Conservation (phyloP, 2,329 filamentous ascomycete genomes). For the Phyllosticta citriasiana region DNA sequence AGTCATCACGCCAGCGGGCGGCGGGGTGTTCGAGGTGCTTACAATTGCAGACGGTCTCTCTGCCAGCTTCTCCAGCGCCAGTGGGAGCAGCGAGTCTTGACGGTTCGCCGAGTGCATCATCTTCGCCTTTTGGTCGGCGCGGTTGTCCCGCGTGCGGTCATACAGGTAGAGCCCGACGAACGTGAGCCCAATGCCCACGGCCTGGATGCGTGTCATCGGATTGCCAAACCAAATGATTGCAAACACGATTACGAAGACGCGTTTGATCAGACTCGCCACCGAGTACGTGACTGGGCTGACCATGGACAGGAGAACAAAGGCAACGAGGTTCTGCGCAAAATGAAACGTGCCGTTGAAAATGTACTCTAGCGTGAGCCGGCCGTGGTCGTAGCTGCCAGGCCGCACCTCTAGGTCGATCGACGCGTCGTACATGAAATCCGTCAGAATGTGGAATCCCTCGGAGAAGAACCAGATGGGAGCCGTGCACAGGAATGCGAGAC, state of each 20-base stretch:
- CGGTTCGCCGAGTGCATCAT: constrained; percentile 56
- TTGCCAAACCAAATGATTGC: constrained; percentile 95
- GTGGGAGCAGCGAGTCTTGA: constrained; percentile 54
- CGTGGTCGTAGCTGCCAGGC: constrained; percentile 59
- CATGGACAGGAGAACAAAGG: constrained; percentile 84
- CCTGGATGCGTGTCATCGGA: constrained; percentile 73
- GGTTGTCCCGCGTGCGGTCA: constrained; percentile 82
- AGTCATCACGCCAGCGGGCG: constrained; percentile 1
- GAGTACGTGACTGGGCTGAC: constrained; percentile 96
- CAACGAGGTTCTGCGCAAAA: constrained; percentile 91
- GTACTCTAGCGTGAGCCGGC: constrained; percentile 64
- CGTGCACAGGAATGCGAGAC: constrained; percentile 80
- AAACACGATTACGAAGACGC: constrained; percentile 91
- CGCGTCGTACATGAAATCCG: constrained; percentile 74
- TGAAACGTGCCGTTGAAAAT: constrained; percentile 96
- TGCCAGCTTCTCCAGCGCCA: constrained; percentile 8
- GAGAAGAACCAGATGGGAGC: constrained; percentile 87
- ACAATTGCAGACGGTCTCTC: neutral
- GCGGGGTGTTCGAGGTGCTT: neutral
- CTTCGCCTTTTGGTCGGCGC: constrained; percentile 70
- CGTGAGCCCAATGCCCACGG: constrained; percentile 74
- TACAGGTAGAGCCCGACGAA: constrained; percentile 92
- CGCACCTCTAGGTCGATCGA: constrained; percentile 65
- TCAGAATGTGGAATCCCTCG: constrained; percentile 69
- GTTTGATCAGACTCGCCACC: constrained; percentile 90